phyloP scores from a whole-genome alignment of 2,329 filamentous ascomycete species.

The Penicillium hesseltinei region DNA sequence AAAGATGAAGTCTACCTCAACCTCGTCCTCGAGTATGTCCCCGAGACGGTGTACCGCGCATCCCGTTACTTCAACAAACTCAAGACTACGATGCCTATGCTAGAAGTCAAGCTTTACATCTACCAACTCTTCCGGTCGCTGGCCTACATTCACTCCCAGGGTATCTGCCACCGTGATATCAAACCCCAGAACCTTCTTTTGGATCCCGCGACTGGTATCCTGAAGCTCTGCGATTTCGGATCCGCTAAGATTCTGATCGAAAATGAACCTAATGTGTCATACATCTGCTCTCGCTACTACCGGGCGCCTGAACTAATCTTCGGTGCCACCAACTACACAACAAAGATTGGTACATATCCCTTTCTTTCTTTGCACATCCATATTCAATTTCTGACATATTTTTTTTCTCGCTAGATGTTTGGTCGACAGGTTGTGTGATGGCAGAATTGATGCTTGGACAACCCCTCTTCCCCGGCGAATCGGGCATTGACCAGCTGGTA shows the following conservation, averaged over 20 bases:
- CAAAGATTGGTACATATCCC: constrained; percentile 83
- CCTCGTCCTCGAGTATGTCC: constrained; percentile 95
- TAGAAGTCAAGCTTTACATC: constrained; percentile 99
- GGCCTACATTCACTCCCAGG: constrained; percentile 98
- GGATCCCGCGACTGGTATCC: constrained; percentile 82
- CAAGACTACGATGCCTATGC: constrained; percentile 98
- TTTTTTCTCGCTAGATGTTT: constrained; percentile 69
- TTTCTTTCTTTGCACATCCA: not conserved
- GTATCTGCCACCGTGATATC: constrained; percentile 98
- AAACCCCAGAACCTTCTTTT: constrained; percentile 97
- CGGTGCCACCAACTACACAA: constrained; percentile 98
- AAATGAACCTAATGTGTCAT: constrained; percentile 98
- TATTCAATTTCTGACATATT: not conserved
- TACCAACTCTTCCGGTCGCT: constrained; percentile 98
- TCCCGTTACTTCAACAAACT: constrained; percentile 99
- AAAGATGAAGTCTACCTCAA: constrained; percentile 99
- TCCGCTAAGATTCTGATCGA: constrained; percentile 98
- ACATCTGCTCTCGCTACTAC: constrained; percentile 99
- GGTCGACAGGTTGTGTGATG: constrained; percentile 99
- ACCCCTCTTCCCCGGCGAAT: constrained; percentile 95
- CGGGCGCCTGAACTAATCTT: constrained; percentile 97
- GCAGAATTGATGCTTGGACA: constrained; percentile 98
- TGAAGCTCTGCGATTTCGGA: constrained; percentile 98
- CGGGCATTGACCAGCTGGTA: constrained; percentile 95
- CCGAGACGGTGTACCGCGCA: constrained; percentile 96